A percentile compares a stretch with the other conserved stretches of the same genome.
These are phyloP conservation scores for Gracilaria gracilis DNA, from an alignment of 23 red algal genomes.

Conservation along the genomic window DNA sequence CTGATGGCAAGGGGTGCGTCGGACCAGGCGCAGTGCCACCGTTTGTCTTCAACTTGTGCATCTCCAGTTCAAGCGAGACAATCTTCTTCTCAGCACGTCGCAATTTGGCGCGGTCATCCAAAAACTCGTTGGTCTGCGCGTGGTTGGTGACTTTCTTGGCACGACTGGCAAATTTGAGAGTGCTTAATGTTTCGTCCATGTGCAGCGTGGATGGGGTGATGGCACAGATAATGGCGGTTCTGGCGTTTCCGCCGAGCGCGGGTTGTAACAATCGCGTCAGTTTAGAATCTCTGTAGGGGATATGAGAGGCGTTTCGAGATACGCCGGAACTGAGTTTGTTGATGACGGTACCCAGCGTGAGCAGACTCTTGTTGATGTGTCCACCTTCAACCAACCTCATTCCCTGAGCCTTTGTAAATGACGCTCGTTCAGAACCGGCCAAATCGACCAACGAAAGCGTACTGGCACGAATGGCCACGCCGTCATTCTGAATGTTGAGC, in stretches of 20 bases:
- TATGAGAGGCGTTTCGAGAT: conserved; percentile 73
- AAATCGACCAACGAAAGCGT: conserved; percentile 93
- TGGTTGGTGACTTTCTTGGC: conserved; percentile 93
- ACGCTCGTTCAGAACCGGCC: conserved; percentile 89
- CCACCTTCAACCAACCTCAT: conserved; percentile 89
- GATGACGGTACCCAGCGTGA: conserved; percentile 96
- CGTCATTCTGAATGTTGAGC: conserved; percentile 41
- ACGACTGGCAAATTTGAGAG: conserved; percentile 94
- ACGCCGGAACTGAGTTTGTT: conserved; percentile 85
- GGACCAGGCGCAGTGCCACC: background rate
- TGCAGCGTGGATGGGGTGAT: conserved; percentile 80
- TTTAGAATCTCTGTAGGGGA: conserved; percentile 98
- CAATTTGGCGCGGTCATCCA: conserved; percentile 90
- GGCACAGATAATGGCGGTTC: conserved; percentile 84
- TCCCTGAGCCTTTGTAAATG: conserved; percentile 85
- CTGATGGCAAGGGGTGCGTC: background rate
- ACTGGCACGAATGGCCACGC: conserved; percentile 77
- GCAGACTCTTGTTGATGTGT: conserved; percentile 95
- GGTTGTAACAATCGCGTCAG: conserved; percentile 95
- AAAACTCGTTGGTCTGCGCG: conserved; percentile 84
- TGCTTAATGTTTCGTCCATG: conserved; percentile 93
- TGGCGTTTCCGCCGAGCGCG: conserved; percentile 95
- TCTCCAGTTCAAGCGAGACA: conserved; percentile 11
- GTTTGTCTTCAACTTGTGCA: background rate
- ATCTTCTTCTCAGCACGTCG: conserved; percentile 74